phyloP scores from a whole-genome alignment of 2,329 filamentous ascomycete species.

The Microdochium nivale region DNA sequence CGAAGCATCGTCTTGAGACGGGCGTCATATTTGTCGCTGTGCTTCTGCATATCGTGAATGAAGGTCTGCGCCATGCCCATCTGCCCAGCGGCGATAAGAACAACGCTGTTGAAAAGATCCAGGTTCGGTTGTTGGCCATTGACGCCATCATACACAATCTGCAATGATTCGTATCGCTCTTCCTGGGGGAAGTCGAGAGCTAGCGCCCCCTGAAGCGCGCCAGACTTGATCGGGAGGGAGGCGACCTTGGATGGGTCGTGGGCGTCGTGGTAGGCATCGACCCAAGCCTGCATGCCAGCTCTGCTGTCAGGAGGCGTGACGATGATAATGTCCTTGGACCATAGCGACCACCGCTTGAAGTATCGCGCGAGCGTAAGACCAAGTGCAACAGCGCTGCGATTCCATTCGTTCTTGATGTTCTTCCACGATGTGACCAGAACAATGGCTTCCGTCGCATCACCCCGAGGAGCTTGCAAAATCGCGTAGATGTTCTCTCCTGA shows the following conservation, averaged over 20 bases:
- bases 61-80: slow-evolving; percentile 73
- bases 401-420: slow-evolving; percentile 70
- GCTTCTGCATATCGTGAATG: slow-evolving; percentile 78
- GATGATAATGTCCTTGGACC: slow-evolving; percentile 98
- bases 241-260: slow-evolving; percentile 65
- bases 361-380: slow-evolving; percentile 84
- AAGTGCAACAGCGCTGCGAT: slow-evolving; percentile 80
- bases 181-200: slow-evolving; percentile 90
- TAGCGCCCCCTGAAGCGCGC: slow-evolving; percentile 83
- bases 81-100: slow-evolving; percentile 78
- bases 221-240: slow-evolving; percentile 79
- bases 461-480: slow-evolving; percentile 84
- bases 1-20: slow-evolving; percentile 81
- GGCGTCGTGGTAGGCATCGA: slow-evolving; percentile 92
- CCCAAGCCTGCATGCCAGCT: slow-evolving; percentile 90
- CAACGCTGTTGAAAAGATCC: slow-evolving; percentile 90
- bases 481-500: slow-evolving; percentile 87
- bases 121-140: slow-evolving; percentile 95
- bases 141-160: slow-evolving; percentile 89
- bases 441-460: slow-evolving; percentile 94
- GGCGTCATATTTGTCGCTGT: slow-evolving; percentile 69
- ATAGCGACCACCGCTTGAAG: slow-evolving; percentile 95
- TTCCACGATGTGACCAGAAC: slow-evolving; percentile 85
- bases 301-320: slow-evolving; percentile 82
- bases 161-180: slow-evolving; percentile 75